Evolutionary conservation across 768 basidiomycete species (phyloP).

Genomic region (Calocybe indica): DNA sequence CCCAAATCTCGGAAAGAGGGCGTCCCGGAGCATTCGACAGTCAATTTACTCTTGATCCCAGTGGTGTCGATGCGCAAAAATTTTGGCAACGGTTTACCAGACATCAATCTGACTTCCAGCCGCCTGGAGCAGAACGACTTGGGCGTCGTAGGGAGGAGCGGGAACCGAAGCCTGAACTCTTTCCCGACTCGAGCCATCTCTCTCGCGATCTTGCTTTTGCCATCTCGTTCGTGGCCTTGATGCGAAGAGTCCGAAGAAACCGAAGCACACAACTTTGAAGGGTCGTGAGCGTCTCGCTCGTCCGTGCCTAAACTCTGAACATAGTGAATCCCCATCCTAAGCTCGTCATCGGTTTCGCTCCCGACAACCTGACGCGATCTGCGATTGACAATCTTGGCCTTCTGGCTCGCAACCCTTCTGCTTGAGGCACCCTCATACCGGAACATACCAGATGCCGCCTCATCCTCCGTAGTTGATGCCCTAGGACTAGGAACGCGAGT

Average conservation of each 20-base stretch:
- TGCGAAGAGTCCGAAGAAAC: slow-evolving; percentile 60
- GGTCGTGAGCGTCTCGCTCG: slow-evolving; percentile 7
- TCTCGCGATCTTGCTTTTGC: slow-evolving; percentile 16
- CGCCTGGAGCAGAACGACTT: slow-evolving; percentile 9
- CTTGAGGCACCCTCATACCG: slow-evolving; percentile 20
- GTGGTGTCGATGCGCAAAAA: slow-evolving; percentile 52
- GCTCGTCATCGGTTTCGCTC: slow-evolving; percentile 52
- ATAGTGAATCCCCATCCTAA: slow-evolving; percentile 65
- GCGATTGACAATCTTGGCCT: slow-evolving; percentile 46
- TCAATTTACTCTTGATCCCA: slow-evolving; percentile 36
- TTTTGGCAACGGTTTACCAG: slow-evolving; percentile 46
- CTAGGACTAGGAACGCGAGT: slow-evolving; percentile 59
- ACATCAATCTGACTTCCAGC: slow-evolving; percentile 39
- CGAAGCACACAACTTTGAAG: slow-evolving; percentile 26
- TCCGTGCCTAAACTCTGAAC: slow-evolving; percentile 65
- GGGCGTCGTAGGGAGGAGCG: slow-evolving; percentile 22
- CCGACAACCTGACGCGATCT: slow-evolving; percentile 15
- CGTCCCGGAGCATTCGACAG: slow-evolving; percentile 52
- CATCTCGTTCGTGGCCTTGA: slow-evolving; percentile 5
- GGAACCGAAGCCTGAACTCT: slow-evolving; percentile 52
- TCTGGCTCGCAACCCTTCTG: slow-evolving; percentile 56
- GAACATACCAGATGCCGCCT: slow-evolving; percentile 16
- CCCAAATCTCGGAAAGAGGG: slow-evolving; percentile 47
- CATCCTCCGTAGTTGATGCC: slow-evolving; percentile 16
- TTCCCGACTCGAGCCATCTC: slow-evolving; percentile 45